Evolutionary conservation across 768 basidiomycete species (phyloP).

Genomic region (Mycena leptocephala): DNA sequence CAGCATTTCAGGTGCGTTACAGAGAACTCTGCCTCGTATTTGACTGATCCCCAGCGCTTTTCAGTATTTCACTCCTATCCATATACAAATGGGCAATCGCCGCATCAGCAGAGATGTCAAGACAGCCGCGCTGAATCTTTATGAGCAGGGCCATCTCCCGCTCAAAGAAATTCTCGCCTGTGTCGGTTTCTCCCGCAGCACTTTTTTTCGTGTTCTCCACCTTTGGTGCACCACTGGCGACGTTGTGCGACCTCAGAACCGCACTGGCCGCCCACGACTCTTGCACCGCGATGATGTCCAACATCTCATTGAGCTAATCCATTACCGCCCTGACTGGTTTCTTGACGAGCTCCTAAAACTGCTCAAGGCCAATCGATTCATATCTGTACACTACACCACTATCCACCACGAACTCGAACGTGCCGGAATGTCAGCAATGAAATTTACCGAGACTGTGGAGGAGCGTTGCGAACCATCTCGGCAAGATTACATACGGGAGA

Average conservation of each 20-base stretch:
- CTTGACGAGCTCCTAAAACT: slow-evolving; percentile 53
- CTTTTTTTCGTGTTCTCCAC: slow-evolving; percentile 41
- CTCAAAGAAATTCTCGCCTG: slow-evolving; percentile 43
- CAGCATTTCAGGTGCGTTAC: not conserved
- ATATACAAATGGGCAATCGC: no score
- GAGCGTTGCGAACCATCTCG: slow-evolving; percentile 47
- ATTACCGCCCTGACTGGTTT: slow-evolving; percentile 48
- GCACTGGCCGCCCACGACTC: not conserved
- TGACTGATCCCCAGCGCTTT: not conserved
- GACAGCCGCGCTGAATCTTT: slow-evolving; percentile 43
- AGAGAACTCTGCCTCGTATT: not conserved
- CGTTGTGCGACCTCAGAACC: slow-evolving; percentile 29
- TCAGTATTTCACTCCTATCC: no score
- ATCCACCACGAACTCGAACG: slow-evolving; percentile 44
- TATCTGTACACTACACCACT: no score
- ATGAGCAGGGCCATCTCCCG: slow-evolving; percentile 34
- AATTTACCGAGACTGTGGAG: slow-evolving; percentile 47
- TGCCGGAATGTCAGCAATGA: slow-evolving; percentile 45
- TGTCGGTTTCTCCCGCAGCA: slow-evolving; percentile 38
- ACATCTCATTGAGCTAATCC: slow-evolving; percentile 39
- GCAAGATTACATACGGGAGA: slow-evolving; percentile 42
- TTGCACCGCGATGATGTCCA: slow-evolving; percentile 38
- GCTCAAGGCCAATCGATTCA: no score
- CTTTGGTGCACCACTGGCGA: slow-evolving; percentile 48
- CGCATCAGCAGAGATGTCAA: no score